Evolutionary conservation across 345 rosid species (phyloP), one percentile per base, ranked within the genome.

Genomic region (Raphanus raphanistrum): DNA sequence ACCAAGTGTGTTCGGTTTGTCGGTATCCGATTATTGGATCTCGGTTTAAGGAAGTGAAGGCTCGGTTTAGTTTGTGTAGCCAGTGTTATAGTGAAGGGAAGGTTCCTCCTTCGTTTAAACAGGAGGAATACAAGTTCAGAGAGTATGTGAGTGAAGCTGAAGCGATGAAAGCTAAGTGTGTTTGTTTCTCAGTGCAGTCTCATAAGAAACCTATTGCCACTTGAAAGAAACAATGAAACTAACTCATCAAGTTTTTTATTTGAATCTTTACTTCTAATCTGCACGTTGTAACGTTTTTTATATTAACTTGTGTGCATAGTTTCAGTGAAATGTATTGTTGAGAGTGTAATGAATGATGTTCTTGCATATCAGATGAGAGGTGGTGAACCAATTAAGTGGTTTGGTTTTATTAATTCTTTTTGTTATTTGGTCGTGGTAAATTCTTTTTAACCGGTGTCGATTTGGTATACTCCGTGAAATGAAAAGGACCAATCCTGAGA

Each of bases 31-130:
- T 95, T 0, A 92, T 90, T 8, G 99, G 99, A 1, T 91, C 94
- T 6, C 92, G 97, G 58, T 95, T 95, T 83, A 95, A 90, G 88
- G 99, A 95, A 86, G 77, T 86, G 65, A 95, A 92, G 72, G 86
- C 88, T 58, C 86, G 86, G 77, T 92, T 95, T 76, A 92, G 92
- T 77, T 81, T 95, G 68, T 95, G 99, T 82, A 91, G 82, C 80
- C 94, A 88, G 70, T 95, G 99, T 81, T 95, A 92, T 75, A 85
- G 99, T 54, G 98, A 95, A 82, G 97, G 99, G 43, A 95, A 95
- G 81, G 96, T 95, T 62, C 94, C 99, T 61, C 72, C 90, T 11
- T 45, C 84, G 35, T 83, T 76, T 76, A 90, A 86, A 83, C 99
- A 85, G 74, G 92, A 90, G 57, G 98, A 90, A 63, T 88, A 91